These are phyloP conservation scores for Cyamopsis tetragonoloba DNA, from an alignment of 306 rosid species.

Conservation along the genomic window DNA sequence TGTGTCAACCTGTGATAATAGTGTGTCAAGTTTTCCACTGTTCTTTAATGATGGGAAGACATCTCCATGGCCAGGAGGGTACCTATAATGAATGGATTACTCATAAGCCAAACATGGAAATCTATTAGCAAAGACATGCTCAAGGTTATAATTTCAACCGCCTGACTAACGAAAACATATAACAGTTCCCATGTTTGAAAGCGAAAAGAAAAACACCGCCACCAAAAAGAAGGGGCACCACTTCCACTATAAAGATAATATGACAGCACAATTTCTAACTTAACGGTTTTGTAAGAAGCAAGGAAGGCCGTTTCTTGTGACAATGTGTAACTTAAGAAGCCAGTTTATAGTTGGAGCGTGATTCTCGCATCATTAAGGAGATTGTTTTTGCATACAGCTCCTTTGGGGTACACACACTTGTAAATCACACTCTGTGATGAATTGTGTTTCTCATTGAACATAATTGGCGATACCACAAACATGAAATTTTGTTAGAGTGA, in stretches of 20 bases:
- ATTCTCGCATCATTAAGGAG: not conserved
- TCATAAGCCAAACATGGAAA: constrained; percentile 2
- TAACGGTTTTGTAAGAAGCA: not conserved
- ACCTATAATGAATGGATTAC: constrained; percentile 52
- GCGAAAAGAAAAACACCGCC: not conserved
- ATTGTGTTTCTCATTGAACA: not conserved
- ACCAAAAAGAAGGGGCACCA: not conserved
- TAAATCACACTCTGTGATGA: too few relatives aligned
- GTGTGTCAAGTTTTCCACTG: constrained; percentile 90
- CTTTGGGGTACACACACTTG: too few relatives aligned
- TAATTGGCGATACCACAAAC: not conserved
- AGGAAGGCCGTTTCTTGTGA: not conserved
- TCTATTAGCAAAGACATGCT: constrained; percentile 12
- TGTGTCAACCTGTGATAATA: constrained; percentile 69
- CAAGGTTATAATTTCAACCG: not conserved
- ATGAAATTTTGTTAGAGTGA: too few relatives aligned
- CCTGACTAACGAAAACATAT: not conserved
- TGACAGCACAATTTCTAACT: not conserved
- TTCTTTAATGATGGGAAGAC: constrained; percentile 82
- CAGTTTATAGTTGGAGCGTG: not conserved
- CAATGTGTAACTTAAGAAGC: not conserved
- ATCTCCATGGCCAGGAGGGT: constrained; percentile 99
- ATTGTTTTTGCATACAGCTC: not conserved
- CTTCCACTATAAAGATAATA: not conserved
- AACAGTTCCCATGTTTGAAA: not conserved